These are phyloP conservation scores for Aureobasidium sp. DNA, from an alignment of 2,329 filamentous ascomycete species.

Conservation along the genomic window DNA sequence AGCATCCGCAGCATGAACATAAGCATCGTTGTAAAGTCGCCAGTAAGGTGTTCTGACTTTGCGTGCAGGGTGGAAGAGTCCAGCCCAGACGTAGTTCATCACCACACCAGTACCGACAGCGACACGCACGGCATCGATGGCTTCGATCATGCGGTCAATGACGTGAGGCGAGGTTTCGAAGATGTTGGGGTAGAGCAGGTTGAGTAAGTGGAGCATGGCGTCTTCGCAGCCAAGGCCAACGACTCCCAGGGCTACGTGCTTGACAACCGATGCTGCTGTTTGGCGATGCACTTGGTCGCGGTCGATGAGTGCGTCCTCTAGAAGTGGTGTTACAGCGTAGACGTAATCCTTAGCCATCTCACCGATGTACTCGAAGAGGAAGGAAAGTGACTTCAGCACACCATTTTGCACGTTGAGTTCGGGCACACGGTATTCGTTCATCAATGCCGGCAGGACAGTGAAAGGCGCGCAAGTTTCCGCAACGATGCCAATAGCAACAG, in stretches of 20 bases:
- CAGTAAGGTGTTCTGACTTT: conserved; percentile 95
- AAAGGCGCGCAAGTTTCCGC: conserved; percentile 98
- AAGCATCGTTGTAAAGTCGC: conserved; percentile 94
- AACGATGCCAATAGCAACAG: conserved; percentile 96
- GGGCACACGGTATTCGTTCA: conserved; percentile 98
- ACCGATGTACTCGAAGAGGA: conserved; percentile 98
- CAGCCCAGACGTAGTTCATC: conserved; percentile 98
- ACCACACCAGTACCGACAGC: conserved; percentile 86
- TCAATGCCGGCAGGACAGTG: conserved; percentile 93
- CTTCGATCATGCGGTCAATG: conserved; percentile 95
- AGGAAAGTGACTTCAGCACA: conserved; percentile 92
- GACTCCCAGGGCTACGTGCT: conserved; percentile 96
- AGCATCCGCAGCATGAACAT: conserved; percentile 84
- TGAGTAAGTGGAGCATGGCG: conserved; percentile 95
- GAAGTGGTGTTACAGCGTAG: conserved; percentile 89
- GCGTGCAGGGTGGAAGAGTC: conserved; percentile 89
- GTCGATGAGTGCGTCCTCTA: conserved; percentile 96
- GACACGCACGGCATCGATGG: conserved; percentile 91
- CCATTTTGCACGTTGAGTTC: conserved; percentile 99
- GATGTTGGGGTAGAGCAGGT: conserved; percentile 90
- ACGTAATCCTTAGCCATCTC: conserved; percentile 99
- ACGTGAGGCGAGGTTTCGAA: conserved; percentile 98
- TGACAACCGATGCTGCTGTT: conserved; percentile 92
- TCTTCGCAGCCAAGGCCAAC: conserved; percentile 96
- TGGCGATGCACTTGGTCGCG: conserved; percentile 96